phyloP scores from a whole-genome alignment of 805 yeast genomes.

The Starmerella apicola region DNA sequence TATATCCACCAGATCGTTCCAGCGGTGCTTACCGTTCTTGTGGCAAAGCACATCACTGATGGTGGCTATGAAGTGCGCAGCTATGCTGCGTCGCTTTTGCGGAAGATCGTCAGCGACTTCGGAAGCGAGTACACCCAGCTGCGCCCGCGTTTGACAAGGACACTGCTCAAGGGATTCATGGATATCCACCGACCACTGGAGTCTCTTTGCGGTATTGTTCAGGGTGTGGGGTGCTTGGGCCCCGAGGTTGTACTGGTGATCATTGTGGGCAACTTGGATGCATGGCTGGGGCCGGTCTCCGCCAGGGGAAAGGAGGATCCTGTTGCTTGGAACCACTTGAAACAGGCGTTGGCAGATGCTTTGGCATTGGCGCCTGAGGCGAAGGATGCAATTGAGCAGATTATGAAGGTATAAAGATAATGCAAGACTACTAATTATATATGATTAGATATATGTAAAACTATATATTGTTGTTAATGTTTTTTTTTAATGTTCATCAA shows the following conservation, averaged over 20 bases:
- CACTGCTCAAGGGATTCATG: conserved; percentile 78
- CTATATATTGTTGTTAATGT: too few relatives aligned
- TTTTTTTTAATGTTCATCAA: too few relatives aligned
- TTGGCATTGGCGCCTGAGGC: conserved; percentile 12
- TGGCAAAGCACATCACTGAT: conserved; percentile 62
- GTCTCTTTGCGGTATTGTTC: conserved; percentile 82
- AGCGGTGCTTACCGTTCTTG: conserved; percentile 75
- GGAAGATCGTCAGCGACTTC: conserved; percentile 63
- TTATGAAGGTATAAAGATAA: too few relatives aligned
- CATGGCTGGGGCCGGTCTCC: conserved; percentile 51
- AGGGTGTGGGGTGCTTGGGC: conserved; percentile 75
- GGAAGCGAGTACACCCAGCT: conserved; percentile 79
- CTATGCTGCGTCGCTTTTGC: conserved; percentile 71
- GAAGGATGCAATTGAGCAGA: conserved; percentile 8
- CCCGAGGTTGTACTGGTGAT: conserved; percentile 76
- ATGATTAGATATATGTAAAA: too few relatives aligned
- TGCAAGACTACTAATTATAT: too few relatives aligned
- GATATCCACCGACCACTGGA: conserved; percentile 75
- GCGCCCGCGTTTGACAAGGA: conserved; percentile 87
- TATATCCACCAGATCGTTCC: conserved; percentile 96
- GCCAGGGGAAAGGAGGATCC: conserved; percentile 30
- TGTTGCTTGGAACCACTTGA: conserved; percentile 18
- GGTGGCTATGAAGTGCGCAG: conserved; percentile 59
- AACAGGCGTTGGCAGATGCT: conserved; percentile 18
- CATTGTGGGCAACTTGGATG: conserved; percentile 67